A percentile compares a stretch with the other conserved stretches of the same genome.
phyloP scores from a whole-genome alignment of 1,139 yeast genomes.

The Candida glucosophila region DNA sequence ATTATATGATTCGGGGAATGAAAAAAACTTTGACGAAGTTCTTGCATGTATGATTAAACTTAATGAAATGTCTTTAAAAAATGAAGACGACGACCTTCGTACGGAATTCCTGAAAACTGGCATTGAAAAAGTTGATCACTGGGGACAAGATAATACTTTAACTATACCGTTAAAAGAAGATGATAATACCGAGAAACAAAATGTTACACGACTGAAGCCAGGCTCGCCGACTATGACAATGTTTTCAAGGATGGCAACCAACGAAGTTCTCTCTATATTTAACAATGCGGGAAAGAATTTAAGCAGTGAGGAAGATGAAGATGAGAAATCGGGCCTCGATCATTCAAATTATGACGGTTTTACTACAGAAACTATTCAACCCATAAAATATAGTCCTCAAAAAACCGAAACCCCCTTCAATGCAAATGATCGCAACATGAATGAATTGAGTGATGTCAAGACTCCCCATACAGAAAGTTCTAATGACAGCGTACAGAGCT shows the following conservation, averaged over 20 bases:
- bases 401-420: neutral
- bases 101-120: neutral
- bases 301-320: slow-evolving; percentile 21
- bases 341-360: slow-evolving; percentile 40
- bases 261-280: slow-evolving; percentile 71
- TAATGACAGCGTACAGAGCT: slow-evolving; percentile 21
- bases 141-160: slow-evolving; percentile 14
- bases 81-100: neutral
- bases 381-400: neutral
- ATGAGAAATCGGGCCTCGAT: slow-evolving; percentile 20
- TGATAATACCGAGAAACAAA: slow-evolving; percentile 9
- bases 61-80: neutral
- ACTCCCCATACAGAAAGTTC: slow-evolving; percentile 25
- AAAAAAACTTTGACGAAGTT: slow-evolving; percentile 55
- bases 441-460: slow-evolving; percentile 3
- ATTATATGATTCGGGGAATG: slow-evolving; percentile 36
- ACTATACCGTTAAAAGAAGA: slow-evolving; percentile 28
- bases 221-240: slow-evolving; percentile 73
- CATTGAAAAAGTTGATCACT: neutral
- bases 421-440: neutral
- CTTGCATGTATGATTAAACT: slow-evolving; percentile 26
- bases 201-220: slow-evolving; percentile 14
- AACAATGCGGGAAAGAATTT: slow-evolving; percentile 46
- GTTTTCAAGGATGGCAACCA: slow-evolving; percentile 66
- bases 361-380: slow-evolving; percentile 39